phyloP scores from a whole-genome alignment of 2,329 filamentous ascomycete genomes.

The Fusarium liriodendri region DNA sequence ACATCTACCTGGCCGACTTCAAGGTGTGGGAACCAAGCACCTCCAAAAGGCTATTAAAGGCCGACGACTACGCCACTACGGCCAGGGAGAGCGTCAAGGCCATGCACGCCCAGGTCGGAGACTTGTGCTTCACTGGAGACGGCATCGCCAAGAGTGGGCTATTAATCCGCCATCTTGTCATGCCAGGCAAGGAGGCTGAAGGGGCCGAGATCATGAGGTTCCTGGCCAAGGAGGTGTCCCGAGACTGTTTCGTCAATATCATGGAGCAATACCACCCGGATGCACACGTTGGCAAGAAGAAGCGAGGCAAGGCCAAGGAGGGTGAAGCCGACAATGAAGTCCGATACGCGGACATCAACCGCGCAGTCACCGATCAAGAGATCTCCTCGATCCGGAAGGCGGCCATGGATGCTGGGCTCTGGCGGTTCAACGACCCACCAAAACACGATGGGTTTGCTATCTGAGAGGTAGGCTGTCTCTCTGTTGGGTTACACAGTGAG shows the following conservation, averaged over 20 bases:
- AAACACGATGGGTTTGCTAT: conserved; percentile 64
- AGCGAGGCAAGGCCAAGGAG: conserved; percentile 40
- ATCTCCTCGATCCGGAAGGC: conserved; percentile 73
- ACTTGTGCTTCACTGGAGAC: conserved; percentile 84
- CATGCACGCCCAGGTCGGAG: conserved; percentile 86
- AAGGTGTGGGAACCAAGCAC: conserved; percentile 80
- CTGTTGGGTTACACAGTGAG: conserved; percentile 12
- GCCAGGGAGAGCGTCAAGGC: conserved; percentile 82
- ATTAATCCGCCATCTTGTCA: conserved; percentile 82
- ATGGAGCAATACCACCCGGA: conserved; percentile 91
- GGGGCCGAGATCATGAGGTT: conserved; percentile 80
- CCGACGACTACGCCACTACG: conserved; percentile 77
- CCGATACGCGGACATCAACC: conserved; percentile 82
- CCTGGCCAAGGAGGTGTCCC: conserved; percentile 77
- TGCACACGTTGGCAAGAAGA: conserved; percentile 82
- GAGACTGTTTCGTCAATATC: conserved; percentile 83
- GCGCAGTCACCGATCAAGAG: conserved; percentile 68
- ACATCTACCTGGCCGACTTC: conserved; percentile 91
- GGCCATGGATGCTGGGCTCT: conserved; percentile 77
- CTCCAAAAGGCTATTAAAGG: conserved; percentile 79
- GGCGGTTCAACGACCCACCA: conserved; percentile 79
- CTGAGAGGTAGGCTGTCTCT: conserved; percentile 42
- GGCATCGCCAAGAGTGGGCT: conserved; percentile 84
- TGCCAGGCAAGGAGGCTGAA: conserved; percentile 83
- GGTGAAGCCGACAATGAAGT: conserved; percentile 62